Evolutionary conservation across 2,329 filamentous ascomycete genomes (phyloP).

Genomic region (Penicillium fuscoglaucum): DNA sequence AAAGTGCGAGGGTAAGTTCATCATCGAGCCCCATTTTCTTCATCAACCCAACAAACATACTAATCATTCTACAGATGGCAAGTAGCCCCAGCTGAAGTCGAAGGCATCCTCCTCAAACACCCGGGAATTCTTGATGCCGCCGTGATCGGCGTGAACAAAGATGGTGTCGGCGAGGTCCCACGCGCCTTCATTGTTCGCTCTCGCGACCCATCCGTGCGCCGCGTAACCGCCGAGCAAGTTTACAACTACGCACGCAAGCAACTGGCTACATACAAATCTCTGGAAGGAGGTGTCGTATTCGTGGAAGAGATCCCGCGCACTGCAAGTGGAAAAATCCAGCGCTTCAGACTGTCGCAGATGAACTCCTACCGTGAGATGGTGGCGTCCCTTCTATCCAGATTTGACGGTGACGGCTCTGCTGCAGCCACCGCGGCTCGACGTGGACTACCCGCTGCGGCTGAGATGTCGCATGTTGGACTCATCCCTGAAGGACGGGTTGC

Average conservation of each 20-base stretch:
- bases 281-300: constrained; percentile 51
- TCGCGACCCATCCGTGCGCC: constrained; percentile 21
- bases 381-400: constrained; percentile 31
- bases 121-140: constrained; percentile 48
- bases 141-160: constrained; percentile 46
- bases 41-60: not conserved
- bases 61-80: constrained; percentile 41
- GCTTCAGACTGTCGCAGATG: constrained; percentile 43
- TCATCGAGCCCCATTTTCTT: not conserved
- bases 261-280: constrained; percentile 51
- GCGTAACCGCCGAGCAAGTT: constrained; percentile 44
- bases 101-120: constrained; percentile 47
- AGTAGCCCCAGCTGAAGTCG: constrained; percentile 52
- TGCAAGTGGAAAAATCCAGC: constrained; percentile 52
- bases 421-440: not conserved
- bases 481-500: constrained; percentile 24
- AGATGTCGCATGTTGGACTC: not conserved
- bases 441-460: constrained; percentile 1
- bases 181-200: constrained; percentile 49
- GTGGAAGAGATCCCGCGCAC: constrained; percentile 52
- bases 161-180: constrained; percentile 41
- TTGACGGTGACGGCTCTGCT: constrained; percentile 14
- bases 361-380: constrained; percentile 42
- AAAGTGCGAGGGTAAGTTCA: constrained; percentile 48
- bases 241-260: constrained; percentile 42